A percentile compares a stretch with the other conserved stretches of the same genome.
These are phyloP conservation scores for Thelonectria rubi DNA, from an alignment of 2,329 filamentous ascomycete species.

Conservation along the genomic window DNA sequence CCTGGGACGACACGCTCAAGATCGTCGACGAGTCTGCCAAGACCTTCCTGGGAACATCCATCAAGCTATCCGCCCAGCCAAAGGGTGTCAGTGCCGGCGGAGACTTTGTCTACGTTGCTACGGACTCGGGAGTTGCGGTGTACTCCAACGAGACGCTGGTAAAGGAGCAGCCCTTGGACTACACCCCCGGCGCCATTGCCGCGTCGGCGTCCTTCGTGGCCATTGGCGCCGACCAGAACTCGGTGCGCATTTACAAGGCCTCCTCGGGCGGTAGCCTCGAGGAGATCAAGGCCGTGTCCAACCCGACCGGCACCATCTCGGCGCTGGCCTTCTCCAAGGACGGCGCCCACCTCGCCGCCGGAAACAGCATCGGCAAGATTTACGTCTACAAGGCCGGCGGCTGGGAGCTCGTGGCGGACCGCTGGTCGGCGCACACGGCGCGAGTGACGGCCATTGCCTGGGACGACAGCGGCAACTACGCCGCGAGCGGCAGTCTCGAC, in stretches of 20 bases:
- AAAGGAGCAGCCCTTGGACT: constrained; percentile 66
- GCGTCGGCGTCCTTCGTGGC: constrained; percentile 74
- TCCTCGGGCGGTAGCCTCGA: constrained; percentile 65
- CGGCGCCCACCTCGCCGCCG: constrained; percentile 81
- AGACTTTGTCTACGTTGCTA: constrained; percentile 65
- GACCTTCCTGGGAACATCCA: constrained; percentile 75
- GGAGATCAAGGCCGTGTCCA: constrained; percentile 66
- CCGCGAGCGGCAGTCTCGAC: constrained; percentile 86
- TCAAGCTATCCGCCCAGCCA: constrained; percentile 80
- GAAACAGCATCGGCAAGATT: constrained; percentile 87
- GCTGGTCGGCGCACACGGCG: constrained; percentile 69
- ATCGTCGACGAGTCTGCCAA: constrained; percentile 78
- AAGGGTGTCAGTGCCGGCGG: constrained; percentile 72
- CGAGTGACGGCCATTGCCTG: constrained; percentile 72
- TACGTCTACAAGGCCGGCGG: constrained; percentile 73
- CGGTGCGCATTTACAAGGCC: constrained; percentile 75
- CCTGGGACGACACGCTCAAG: constrained; percentile 93
- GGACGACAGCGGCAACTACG: constrained; percentile 79
- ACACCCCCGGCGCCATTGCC: constrained; percentile 75
- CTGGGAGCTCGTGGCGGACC: constrained; percentile 80
- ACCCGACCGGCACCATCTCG: constrained; percentile 77
- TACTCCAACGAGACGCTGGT: constrained; percentile 70
- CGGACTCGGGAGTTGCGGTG: constrained; percentile 59
- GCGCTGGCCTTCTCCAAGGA: constrained; percentile 83
- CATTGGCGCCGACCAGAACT: constrained; percentile 77